These are phyloP conservation scores for Bauhinia variegata DNA, from an alignment of 306 rosid genomes.

Conservation along the genomic window DNA sequence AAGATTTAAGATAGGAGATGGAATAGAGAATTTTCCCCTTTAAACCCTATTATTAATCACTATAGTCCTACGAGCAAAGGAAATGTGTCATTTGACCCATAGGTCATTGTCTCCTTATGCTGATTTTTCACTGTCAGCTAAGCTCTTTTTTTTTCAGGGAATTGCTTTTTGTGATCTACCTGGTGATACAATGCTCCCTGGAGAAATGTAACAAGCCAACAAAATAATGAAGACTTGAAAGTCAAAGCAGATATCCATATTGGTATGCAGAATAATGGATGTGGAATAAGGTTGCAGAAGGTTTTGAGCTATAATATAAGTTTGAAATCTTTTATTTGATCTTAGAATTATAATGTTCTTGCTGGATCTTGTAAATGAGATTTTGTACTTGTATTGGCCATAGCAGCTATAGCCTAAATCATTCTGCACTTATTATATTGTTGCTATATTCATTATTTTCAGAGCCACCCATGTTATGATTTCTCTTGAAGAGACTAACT, in stretches of 20 bases:
- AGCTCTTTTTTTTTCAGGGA: slow-evolving; percentile 56
- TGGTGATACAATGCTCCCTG: slow-evolving; percentile 97
- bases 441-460: not conserved
- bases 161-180: slow-evolving; percentile 90
- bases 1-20: too few species aligned
- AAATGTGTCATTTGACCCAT: too few species aligned
- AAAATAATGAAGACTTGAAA: slow-evolving; percentile 4
- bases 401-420: slow-evolving; percentile 8
- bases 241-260: slow-evolving; percentile 28
- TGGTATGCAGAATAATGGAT: slow-evolving; percentile 35
- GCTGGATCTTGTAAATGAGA: slow-evolving; percentile 21
- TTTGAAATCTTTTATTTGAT: slow-evolving; percentile 29
- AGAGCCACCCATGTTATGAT: not conserved
- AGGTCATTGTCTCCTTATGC: not conserved
- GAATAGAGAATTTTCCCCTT: too few species aligned
- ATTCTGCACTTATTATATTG: not conserved
- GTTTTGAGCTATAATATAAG: not conserved
- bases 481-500: not conserved
- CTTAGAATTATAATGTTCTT: slow-evolving; percentile 28
- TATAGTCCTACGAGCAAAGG: too few species aligned
- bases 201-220: slow-evolving; percentile 68
- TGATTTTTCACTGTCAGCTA: slow-evolving; percentile 18
- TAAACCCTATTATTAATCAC: too few species aligned
- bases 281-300: slow-evolving; percentile 26
- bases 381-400: slow-evolving; percentile 13